These are phyloP conservation scores for Yarrowia bubula DNA, from an alignment of 805 yeast genomes.

Conservation along the genomic window DNA sequence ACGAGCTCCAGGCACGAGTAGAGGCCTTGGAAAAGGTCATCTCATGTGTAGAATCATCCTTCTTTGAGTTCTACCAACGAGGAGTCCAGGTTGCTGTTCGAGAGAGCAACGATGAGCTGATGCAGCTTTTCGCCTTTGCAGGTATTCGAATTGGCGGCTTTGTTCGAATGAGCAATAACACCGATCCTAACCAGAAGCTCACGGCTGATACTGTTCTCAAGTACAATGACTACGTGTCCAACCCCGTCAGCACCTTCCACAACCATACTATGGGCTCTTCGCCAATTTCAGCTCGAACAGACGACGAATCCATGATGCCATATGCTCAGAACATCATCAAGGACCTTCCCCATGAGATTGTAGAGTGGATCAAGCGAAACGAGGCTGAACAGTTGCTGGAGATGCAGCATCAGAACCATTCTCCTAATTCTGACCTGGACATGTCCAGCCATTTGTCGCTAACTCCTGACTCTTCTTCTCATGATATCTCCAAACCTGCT, in stretches of 20 bases:
- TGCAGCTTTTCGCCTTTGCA: slow-evolving; percentile 28
- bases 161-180: slow-evolving; percentile 7
- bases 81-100: slow-evolving; percentile 28
- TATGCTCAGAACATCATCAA: slow-evolving; percentile 13
- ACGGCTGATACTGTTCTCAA: slow-evolving; percentile 18
- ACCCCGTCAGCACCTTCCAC: slow-evolving; percentile 5
- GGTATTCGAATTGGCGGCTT: slow-evolving; percentile 28
- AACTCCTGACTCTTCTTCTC: neutral
- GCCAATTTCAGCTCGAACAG: neutral
- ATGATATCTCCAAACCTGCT: neutral
- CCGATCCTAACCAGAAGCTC: slow-evolving; percentile 12
- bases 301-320: slow-evolving; percentile 12
- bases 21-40: slow-evolving; percentile 22
- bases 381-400: neutral
- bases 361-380: slow-evolving; percentile 19
- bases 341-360: slow-evolving; percentile 17
- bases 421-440: slow-evolving; percentile 13
- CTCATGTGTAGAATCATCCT: slow-evolving; percentile 25
- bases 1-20: slow-evolving; percentile 27
- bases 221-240: slow-evolving; percentile 19
- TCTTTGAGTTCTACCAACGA: slow-evolving; percentile 29
- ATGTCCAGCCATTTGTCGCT: neutral
- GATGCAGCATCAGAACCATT: slow-evolving; percentile 14
- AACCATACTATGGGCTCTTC: neutral
- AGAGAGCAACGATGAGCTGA: slow-evolving; percentile 28